These are phyloP conservation scores for Dendrostoma leiphaemia DNA, from an alignment of 2,329 filamentous ascomycete genomes.

Conservation along the genomic window DNA sequence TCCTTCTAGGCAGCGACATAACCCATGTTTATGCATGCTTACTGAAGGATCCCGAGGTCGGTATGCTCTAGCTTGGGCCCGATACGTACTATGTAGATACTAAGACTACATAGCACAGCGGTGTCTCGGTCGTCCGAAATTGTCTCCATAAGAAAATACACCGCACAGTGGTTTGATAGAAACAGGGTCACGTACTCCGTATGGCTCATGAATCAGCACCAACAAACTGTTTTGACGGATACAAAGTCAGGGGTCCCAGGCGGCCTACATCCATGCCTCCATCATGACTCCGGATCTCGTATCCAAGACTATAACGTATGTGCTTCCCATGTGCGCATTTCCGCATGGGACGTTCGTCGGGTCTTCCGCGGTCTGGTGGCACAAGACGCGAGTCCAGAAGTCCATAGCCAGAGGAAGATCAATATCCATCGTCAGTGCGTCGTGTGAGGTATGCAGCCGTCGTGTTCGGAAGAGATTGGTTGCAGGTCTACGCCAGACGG, in stretches of 20 bases:
- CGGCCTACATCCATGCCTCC: too few species aligned
- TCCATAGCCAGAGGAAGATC: not conserved
- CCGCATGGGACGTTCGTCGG: not conserved
- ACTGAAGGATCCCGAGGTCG: not conserved
- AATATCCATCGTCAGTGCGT: not conserved
- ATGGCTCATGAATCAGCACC: too few species aligned
- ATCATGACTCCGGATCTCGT: not conserved
- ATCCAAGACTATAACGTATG: not conserved
- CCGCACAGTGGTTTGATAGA: too few species aligned
- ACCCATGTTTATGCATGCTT: not conserved
- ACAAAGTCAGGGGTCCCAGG: too few species aligned
- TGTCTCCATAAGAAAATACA: too few species aligned
- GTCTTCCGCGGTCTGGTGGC: not conserved
- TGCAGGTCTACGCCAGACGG: not conserved
- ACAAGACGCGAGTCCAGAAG: not conserved
- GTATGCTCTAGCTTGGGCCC: too few species aligned
- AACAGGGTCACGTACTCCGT: too few species aligned
- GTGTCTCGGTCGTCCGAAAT: too few species aligned
- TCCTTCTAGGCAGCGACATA: not conserved
- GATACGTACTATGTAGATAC: too few species aligned
- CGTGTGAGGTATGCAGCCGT: not conserved
- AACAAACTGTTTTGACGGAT: too few species aligned
- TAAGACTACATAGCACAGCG: too few species aligned
- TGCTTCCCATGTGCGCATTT: not conserved
- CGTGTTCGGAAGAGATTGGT: constrained; percentile 6